These are phyloP conservation scores for Hymenoscyphus albidus DNA, from an alignment of 2,329 filamentous ascomycete species.

Conservation along the genomic window DNA sequence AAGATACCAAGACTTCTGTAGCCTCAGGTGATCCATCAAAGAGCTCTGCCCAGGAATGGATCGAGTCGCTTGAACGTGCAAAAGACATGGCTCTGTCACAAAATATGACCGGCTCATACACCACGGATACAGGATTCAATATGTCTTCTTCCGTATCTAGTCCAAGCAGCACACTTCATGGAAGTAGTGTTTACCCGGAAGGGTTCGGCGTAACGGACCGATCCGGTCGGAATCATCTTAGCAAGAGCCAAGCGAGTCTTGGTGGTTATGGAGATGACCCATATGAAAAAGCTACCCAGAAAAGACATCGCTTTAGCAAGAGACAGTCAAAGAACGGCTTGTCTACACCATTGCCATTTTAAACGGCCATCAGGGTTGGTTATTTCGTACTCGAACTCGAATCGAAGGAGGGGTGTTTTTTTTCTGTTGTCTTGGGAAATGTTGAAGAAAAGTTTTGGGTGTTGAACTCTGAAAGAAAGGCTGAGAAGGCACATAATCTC, in stretches of 20 bases:
- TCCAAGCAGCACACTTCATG: conserved; percentile 66
- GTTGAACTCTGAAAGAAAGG: background rate
- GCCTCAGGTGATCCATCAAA: conserved; percentile 59
- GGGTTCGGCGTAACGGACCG: conserved; percentile 50
- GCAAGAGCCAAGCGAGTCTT: conserved; percentile 54
- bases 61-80: conserved; percentile 82
- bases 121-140: conserved; percentile 63
- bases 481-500: background rate
- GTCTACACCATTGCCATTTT: conserved; percentile 71
- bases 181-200: conserved; percentile 50
- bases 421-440: background rate
- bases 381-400: background rate
- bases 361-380: background rate
- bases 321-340: conserved; percentile 92
- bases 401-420: background rate
- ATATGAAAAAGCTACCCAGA: conserved; percentile 40
- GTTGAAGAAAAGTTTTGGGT: conserved; percentile 1
- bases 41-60: conserved; percentile 81
- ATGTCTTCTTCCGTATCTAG: conserved; percentile 72
- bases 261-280: conserved; percentile 39
- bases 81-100: conserved; percentile 79
- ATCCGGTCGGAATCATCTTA: conserved; percentile 53
- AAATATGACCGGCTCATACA: conserved; percentile 62
- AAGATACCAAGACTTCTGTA: conserved; percentile 74
- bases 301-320: conserved; percentile 76